Evolutionary conservation across 371 early-diverging fungal genomes (phyloP).

Genomic region (Massospora cicadina): DNA sequence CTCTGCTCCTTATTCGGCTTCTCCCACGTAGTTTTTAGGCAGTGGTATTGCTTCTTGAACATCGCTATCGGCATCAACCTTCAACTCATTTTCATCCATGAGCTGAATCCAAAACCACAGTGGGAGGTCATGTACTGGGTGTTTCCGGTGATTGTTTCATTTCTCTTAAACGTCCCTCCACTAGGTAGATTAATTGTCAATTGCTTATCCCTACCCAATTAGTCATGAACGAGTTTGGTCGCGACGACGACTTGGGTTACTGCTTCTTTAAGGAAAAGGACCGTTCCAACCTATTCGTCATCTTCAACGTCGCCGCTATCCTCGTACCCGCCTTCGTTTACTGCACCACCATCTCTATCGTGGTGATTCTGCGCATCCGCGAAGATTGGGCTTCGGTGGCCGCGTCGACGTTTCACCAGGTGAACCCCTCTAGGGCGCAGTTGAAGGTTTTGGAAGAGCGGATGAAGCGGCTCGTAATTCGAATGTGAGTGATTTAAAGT

Average conservation of each 20-base stretch:
- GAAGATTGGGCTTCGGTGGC: not conserved
- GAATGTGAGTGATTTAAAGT: not conserved
- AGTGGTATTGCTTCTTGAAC: slow-evolving; percentile 3
- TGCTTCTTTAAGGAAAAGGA: not conserved
- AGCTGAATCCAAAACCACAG: not conserved
- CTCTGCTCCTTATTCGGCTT: slow-evolving; percentile 4
- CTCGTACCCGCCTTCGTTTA: not conserved
- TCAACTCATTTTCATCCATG: slow-evolving; percentile 5
- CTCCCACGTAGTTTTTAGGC: not conserved
- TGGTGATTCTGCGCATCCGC: not conserved
- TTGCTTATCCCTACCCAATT: not conserved
- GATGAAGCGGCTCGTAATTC: not conserved
- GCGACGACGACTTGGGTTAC: not conserved
- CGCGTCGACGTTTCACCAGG: not conserved
- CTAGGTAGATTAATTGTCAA: not conserved
- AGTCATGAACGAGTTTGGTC: not conserved
- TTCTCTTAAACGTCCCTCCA: not conserved
- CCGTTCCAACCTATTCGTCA: not conserved
- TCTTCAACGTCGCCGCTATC: not conserved
- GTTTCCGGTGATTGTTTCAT: not conserved
- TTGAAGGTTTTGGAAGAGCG: not conserved
- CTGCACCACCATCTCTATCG: not conserved
- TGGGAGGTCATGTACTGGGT: slow-evolving; percentile 4
- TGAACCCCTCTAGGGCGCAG: not conserved
- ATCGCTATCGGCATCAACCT: slow-evolving; percentile 3